Evolutionary conservation across 2,329 filamentous ascomycete species (phyloP), one percentile per base, ranked within the genome.

Genomic region (Cladosporium sphaerospermum): DNA sequence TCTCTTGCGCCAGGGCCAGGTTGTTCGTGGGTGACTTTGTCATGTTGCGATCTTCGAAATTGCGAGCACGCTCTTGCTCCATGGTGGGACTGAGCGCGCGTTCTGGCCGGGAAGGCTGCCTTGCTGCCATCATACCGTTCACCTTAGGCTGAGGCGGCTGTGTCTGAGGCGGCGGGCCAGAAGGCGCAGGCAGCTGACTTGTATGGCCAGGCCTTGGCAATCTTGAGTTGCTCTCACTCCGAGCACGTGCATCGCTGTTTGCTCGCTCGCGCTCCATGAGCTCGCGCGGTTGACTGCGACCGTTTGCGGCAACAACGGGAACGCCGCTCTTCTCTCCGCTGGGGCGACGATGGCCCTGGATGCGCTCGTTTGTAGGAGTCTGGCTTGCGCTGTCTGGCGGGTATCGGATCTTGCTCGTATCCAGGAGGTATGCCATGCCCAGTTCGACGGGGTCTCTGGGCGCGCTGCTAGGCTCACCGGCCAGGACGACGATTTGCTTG

Each of bases 331-430:
- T 62, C 31, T 69, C 67, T 5, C 62, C 65, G 43, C 66, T 68
- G 8, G 67, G 66, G 16, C 64, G 56, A 43, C 67, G 53, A n/a
- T 59, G 58, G 9, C 60, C 63, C 49, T 63, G 62, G 7, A 63
- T 57, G 10, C 63, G 57, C 42, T 68, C 60, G 23, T 62, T 62
- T 10, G 68, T 66, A 13, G 64, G 60, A 23, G 63, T 69, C 50
- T 65, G 64, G 4, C 59, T 60, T 18, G 64, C 61, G 9, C 64
- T 77, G 61, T 88, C 92, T 1, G 74, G 69, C 4, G 93, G 93
- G 70, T 99, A 99, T 59, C 93, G 83, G 61, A 99, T 99, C 72
- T 99, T 99, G 45, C 83, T 85, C 8, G 93, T 99, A 69, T 99
- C 93, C 56, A 99, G 77, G 59, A 96, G 81, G 69, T 97, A 99